These are phyloP conservation scores for Daphne laureola DNA, from an alignment of 441 rosid genomes.

Conservation along the genomic window DNA sequence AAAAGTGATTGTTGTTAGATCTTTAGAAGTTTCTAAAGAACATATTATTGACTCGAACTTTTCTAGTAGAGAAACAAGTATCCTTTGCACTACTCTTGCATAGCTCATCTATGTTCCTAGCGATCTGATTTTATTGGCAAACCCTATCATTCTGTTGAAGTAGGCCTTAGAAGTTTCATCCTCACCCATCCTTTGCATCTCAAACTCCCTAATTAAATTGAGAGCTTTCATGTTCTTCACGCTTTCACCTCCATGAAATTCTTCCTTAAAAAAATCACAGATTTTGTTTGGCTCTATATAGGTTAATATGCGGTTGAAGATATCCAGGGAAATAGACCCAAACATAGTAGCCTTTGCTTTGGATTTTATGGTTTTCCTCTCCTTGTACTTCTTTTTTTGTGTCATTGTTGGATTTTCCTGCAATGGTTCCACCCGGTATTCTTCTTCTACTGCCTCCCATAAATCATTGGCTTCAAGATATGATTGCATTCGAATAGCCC, in stretches of 20 bases:
- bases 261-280: background rate
- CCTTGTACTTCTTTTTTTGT: no score
- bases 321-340: no score
- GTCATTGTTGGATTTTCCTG: no score
- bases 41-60: background rate
- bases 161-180: background rate
- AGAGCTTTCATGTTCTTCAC: background rate
- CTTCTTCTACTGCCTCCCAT: no score
- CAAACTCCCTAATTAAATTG: conserved; percentile 2
- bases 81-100: background rate
- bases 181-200: background rate
- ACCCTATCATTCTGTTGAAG: background rate
- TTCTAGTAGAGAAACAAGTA: background rate
- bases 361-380: no score
- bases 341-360: no score
- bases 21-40: background rate
- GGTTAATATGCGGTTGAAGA: background rate
- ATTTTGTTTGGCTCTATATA: background rate
- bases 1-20: background rate
- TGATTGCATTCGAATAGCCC: no score
- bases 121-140: no score
- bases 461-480: no score
- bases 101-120: background rate
- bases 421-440: no score
- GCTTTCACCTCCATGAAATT: background rate